phyloP scores from a whole-genome alignment of 208 protist genomes.

The Trichomonas tenax region DNA sequence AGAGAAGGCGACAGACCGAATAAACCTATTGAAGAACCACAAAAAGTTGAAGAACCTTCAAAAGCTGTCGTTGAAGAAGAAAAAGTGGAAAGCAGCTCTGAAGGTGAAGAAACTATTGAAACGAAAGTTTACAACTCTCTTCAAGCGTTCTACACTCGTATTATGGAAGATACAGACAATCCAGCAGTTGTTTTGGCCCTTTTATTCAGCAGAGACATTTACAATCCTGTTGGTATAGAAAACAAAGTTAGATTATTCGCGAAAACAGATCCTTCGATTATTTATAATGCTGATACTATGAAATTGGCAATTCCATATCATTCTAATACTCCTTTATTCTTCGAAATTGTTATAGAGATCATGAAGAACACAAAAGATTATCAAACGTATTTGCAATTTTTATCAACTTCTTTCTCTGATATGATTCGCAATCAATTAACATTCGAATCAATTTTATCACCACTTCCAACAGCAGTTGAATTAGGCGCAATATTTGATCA shows the following conservation, averaged over 20 bases:
- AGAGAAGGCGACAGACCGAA: too few relatives aligned
- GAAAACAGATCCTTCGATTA: neutral
- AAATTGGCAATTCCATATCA: neutral
- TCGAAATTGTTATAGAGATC: neutral
- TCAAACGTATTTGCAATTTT: neutral
- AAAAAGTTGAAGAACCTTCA: neutral
- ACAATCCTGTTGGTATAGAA: neutral
- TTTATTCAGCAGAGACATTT: neutral
- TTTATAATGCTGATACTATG: neutral
- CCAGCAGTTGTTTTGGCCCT: neutral
- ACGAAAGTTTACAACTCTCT: neutral
- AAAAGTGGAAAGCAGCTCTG: neutral
- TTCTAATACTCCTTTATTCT: neutral
- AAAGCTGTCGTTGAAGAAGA: neutral
- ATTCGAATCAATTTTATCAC: neutral
- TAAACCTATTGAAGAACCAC: too few relatives aligned
- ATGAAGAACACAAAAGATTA: neutral
- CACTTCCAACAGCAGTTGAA: neutral
- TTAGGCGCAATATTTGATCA: neutral
- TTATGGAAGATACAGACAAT: neutral
- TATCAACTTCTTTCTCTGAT: neutral
- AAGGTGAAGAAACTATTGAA: neutral
- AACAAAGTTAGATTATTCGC: neutral
- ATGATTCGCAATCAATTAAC: neutral
- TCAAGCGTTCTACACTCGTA: neutral